A percentile compares a stretch with the other conserved stretches of the same genome.
Conservation (phyloP, 306 rosid genomes). For the Prunus persica region Prunus_persica_NCBIv2 NC_034009.1:26053501-26054000, state of each 20-base stretch:
- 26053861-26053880: slow-evolving; percentile 64
- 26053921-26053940: slow-evolving; percentile 32
- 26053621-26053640: slow-evolving; percentile 19
- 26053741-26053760: slow-evolving; percentile 23
- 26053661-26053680: slow-evolving; percentile 65
- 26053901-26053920: slow-evolving; percentile 48
- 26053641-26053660: slow-evolving; percentile 52
- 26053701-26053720: slow-evolving; percentile 53
- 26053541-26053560: slow-evolving; percentile 53
- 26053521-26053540: slow-evolving; percentile 45
- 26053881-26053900: slow-evolving; percentile 56
- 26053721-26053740: slow-evolving; percentile 28
- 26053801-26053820: not conserved
- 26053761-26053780: slow-evolving; percentile 60
- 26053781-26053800: slow-evolving; percentile 13
- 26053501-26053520: slow-evolving; percentile 47
- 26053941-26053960: slow-evolving; percentile 35
- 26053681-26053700: slow-evolving; percentile 35
- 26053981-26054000: slow-evolving; percentile 31
- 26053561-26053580: slow-evolving; percentile 13
- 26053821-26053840: slow-evolving; percentile 41
- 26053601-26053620: slow-evolving; percentile 39
- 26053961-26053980: slow-evolving; percentile 29
- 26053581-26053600: slow-evolving; percentile 45
- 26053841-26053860: slow-evolving; percentile 62